These are phyloP conservation scores for Alternaria incomplexa DNA, from an alignment of 2,329 filamentous ascomycete species.

Conservation along the genomic window DNA sequence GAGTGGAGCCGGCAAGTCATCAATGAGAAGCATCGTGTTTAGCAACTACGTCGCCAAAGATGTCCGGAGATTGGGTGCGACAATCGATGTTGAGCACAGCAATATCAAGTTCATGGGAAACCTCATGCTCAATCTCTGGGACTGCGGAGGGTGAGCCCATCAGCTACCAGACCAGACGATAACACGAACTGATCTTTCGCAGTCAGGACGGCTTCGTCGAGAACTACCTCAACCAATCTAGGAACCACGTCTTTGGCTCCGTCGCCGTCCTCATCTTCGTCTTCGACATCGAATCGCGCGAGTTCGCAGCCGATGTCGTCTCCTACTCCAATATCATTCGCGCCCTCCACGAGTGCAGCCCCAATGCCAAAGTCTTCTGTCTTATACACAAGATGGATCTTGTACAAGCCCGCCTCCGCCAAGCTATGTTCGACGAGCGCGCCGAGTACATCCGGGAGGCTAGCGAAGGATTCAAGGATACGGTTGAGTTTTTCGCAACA, in stretches of 20 bases:
- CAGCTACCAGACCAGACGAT: not conserved
- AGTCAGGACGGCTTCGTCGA: constrained; percentile 98
- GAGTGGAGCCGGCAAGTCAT: constrained; percentile 95
- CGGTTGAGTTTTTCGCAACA: constrained; percentile 85
- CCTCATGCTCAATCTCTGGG: constrained; percentile 96
- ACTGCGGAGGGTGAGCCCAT: constrained; percentile 79
- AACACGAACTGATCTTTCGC: constrained; percentile 17
- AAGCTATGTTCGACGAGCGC: constrained; percentile 83
- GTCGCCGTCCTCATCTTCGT: constrained; percentile 98
- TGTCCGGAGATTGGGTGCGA: constrained; percentile 88
- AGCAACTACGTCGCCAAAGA: constrained; percentile 98
- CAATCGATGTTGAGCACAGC: constrained; percentile 97
- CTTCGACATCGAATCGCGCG: constrained; percentile 96
- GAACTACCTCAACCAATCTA: constrained; percentile 94
- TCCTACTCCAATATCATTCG: constrained; percentile 91
- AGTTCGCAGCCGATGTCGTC: constrained; percentile 89
- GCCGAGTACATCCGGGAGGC: constrained; percentile 77
- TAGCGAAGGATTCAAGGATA: constrained; percentile 69
- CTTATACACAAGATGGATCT: constrained; percentile 99
- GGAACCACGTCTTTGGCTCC: constrained; percentile 94
- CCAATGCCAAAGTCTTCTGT: constrained; percentile 83
- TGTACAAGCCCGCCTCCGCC: constrained; percentile 78
- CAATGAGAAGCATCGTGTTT: constrained; percentile 98
- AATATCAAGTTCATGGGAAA: constrained; percentile 99
- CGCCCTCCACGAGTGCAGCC: constrained; percentile 85